Base-by-base conservation (phyloP, 1,139 yeast species). In the Blastobotrys apis region DNA sequence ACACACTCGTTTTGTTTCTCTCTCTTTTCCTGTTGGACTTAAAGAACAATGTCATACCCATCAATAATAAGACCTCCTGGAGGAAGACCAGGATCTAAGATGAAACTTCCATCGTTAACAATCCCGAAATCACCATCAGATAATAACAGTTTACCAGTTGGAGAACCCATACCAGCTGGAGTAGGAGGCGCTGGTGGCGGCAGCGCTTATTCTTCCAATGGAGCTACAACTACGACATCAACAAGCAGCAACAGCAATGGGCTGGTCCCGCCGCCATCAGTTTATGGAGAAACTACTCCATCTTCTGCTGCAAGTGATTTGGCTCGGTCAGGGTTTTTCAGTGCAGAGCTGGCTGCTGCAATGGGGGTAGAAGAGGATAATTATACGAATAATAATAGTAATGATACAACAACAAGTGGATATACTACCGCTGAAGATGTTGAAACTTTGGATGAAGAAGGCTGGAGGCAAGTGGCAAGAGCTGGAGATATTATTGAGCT, bases 381-480 rank as follows among this genome's bases (percentile, higher is more conserved):
- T 3, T 13, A 13, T 6, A 12, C 23, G 6, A 29, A 15, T 29
- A 29, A 5, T 6, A 15, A 6, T 6, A 25, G 17, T 13, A 4
- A 16, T 17, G 4, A 6, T 5, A 12, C 36, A 17, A 12, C 25
- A 17, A 10, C 17, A 17, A 19, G 13, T n/a, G n/a, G 20, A 9
- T 17, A 33, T 17, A 33, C 23, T 4, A 33, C 23, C 15, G 22
- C 36, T 17, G 15, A 19, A 17, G 76, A 73, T 48, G 72, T 81
- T 31, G 77, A 77, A 39, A 77, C 78, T 31, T 64, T 90, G 44
- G 81, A 81, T 25, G 90, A 85, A 37, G 81, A 78, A 20, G 90
- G 83, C 47, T 90, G 97, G 97, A 76, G 78, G 52, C 57, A 64
- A 10, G 70, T 82, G 3, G 84, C 85, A 23, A 72, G 77, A 48